Base-by-base conservation (phyloP, 176 grass and related monocot species). In the Chloris gayana region DNA sequence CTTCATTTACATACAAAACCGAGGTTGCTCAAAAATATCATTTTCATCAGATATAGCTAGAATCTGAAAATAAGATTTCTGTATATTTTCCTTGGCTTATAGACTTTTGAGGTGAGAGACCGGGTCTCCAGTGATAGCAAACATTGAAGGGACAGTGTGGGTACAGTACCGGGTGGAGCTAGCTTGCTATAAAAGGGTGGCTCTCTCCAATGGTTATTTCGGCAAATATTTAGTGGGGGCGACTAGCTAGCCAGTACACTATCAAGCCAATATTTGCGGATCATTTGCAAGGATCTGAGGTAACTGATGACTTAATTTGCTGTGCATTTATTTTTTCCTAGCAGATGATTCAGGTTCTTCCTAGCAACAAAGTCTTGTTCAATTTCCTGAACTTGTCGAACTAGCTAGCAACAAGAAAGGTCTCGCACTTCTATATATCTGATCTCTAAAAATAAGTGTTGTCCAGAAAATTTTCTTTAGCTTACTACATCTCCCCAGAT, bases 31-130 rank as follows among this genome's bases (percentile, higher is more conserved):
- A n/a, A 84, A 67, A 72, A 49, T 74, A 69, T 84, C 62, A 34
- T 84, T 88, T 84, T 74, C 41, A n/a, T 38, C 26, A 0, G 75
- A 84, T 88, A 79, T 74, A 69, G 22, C 5, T 9, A 62, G 61
- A 44, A 79, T 80, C 69, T 24, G 12, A 21, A 25, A n/a, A 61
- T 73, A 60, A 17, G 24, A 21, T 80, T 35, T 47, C 15, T 12
- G 84, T 62, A 58, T 26, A 1, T 47, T 51, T 53, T 12, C 13
- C 44, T 69, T 74, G 61, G 9, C 69, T 56, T 26, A 68, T 26
- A 14, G 5, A 19, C 44, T 4, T 61, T 44, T 44, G 18, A 21
- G 5, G 42, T 24, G 49, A 44, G 41, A 59, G 54, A 11, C 9
- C 3, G 25, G 3, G 11, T 14, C 44, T 53, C 14, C 9, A 54